Evolutionary conservation across 768 basidiomycete species (phyloP).

Genomic region (Boletus vinaceobasis): DNA sequence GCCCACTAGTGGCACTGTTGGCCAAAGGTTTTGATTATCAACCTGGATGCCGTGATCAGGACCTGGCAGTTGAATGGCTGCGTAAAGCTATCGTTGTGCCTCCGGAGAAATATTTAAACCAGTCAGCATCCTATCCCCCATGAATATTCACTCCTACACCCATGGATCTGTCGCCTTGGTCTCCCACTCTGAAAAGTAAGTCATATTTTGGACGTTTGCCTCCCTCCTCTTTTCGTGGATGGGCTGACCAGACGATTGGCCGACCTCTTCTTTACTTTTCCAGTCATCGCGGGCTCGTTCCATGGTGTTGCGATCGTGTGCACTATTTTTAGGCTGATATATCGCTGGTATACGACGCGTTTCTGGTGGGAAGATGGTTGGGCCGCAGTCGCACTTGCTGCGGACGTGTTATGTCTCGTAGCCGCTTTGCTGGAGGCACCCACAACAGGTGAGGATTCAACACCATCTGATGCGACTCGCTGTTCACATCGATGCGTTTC

Average conservation of each 20-base stretch:
- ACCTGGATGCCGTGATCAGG: conserved; percentile 4
- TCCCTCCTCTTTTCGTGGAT: background rate
- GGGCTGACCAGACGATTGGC: background rate
- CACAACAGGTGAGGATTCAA: background rate
- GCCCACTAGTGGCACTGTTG: too few species aligned
- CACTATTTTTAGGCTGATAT: conserved; percentile 23
- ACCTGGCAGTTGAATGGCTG: background rate
- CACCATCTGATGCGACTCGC: too few species aligned
- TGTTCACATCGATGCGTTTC: background rate
- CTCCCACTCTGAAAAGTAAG: conserved; percentile 14
- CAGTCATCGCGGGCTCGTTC: conserved; percentile 15
- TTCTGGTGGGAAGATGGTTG: conserved; percentile 33
- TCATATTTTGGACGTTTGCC: background rate
- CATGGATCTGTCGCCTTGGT: conserved; percentile 8
- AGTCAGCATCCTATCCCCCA: too few species aligned
- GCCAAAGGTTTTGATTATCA: too few species aligned
- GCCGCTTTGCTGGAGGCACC: conserved; percentile 3
- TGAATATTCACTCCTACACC: background rate
- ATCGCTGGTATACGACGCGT: conserved; percentile 15
- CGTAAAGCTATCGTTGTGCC: background rate
- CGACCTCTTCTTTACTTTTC: background rate
- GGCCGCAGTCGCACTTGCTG: conserved; percentile 20
- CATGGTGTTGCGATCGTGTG: conserved; percentile 22
- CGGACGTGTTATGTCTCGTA: conserved; percentile 15
- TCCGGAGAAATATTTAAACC: conserved; percentile 1